Evolutionary conservation across 1,139 yeast genomes (phyloP).

Genomic region (Candida neerlandica): DNA sequence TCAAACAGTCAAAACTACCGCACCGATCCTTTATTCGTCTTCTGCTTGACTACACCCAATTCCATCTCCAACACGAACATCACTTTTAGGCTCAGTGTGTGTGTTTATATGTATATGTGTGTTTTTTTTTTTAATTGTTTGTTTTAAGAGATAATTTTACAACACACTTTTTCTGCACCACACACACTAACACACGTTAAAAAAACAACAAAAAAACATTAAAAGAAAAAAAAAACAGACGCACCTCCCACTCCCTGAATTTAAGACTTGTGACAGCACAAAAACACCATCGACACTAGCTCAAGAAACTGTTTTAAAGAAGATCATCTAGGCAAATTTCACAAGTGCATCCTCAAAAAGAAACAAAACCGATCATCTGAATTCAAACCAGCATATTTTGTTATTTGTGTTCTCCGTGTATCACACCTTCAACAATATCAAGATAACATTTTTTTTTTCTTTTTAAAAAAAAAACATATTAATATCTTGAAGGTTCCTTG

Average conservation of each 20-base stretch:
- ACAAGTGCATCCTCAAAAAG: neutral
- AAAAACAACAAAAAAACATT: neutral
- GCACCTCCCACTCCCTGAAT: neutral
- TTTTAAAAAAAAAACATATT: neutral
- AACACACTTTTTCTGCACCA: neutral
- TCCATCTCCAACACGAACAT: neutral
- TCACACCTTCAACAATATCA: neutral
- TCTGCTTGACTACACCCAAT: too few relatives aligned
- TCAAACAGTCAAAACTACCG: too few relatives aligned
- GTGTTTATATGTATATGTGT: neutral
- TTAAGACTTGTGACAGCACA: slow-evolving; percentile 2
- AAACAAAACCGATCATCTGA: neutral
- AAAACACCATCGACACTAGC: neutral
- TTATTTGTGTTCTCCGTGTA: too few relatives aligned
- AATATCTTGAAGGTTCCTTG: slow-evolving; percentile 1
- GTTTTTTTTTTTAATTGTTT: neutral
- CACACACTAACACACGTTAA: neutral
- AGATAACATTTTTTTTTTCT: too few relatives aligned
- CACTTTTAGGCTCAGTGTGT: too few relatives aligned
- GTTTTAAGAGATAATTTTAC: neutral
- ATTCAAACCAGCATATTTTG: neutral
- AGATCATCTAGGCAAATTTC: slow-evolving; percentile 1
- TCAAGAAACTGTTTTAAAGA: neutral
- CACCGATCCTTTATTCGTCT: too few relatives aligned
- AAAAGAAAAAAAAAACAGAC: neutral